Evolutionary conservation across 2,329 filamentous ascomycete genomes (phyloP).

Genomic region (Fusarium duplospermum): DNA sequence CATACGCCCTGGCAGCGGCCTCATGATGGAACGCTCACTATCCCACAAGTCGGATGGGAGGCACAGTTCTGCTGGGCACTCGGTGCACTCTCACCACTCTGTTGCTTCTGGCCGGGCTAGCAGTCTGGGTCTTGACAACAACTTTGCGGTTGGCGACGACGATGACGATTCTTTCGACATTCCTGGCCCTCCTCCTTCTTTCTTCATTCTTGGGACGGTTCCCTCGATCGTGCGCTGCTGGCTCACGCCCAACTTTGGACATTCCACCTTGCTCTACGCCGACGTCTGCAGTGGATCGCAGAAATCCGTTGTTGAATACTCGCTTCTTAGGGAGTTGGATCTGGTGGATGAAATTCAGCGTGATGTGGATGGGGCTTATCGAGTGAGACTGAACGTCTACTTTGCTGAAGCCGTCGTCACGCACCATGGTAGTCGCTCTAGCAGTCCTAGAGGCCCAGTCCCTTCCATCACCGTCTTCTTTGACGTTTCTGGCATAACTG

Average conservation of each 20-base stretch:
- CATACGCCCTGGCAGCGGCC: constrained; percentile 79
- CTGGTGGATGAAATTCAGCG: constrained; percentile 74
- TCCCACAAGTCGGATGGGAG: constrained; percentile 97
- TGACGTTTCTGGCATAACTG: constrained; percentile 71
- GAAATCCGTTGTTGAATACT: constrained; percentile 82
- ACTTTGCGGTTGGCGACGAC: constrained; percentile 70
- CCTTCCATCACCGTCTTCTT: constrained; percentile 86
- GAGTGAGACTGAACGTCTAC: constrained; percentile 84
- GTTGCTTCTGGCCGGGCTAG: constrained; percentile 84
- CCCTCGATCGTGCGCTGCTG: constrained; percentile 96
- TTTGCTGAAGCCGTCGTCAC: constrained; percentile 90
- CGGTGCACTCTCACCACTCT: constrained; percentile 75
- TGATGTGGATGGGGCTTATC: constrained; percentile 72
- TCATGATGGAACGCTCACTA: constrained; percentile 90
- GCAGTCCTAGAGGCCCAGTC: constrained; percentile 75
- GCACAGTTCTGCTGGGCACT: constrained; percentile 92
- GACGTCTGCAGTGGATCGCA: constrained; percentile 93
- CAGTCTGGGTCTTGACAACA: constrained; percentile 85
- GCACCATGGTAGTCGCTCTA: constrained; percentile 77
- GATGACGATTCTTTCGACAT: constrained; percentile 78
- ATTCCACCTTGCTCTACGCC: constrained; percentile 88
- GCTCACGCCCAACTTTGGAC: constrained; percentile 90
- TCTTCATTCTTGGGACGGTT: constrained; percentile 88
- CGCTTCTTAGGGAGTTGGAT: constrained; percentile 79
- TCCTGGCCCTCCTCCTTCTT: constrained; percentile 81